Percentiles rank a stretch among this genome's conserved stretches.
Evolutionary conservation across 768 basidiomycete genomes (phyloP).

Genomic region (Pholiota microspora): DNA sequence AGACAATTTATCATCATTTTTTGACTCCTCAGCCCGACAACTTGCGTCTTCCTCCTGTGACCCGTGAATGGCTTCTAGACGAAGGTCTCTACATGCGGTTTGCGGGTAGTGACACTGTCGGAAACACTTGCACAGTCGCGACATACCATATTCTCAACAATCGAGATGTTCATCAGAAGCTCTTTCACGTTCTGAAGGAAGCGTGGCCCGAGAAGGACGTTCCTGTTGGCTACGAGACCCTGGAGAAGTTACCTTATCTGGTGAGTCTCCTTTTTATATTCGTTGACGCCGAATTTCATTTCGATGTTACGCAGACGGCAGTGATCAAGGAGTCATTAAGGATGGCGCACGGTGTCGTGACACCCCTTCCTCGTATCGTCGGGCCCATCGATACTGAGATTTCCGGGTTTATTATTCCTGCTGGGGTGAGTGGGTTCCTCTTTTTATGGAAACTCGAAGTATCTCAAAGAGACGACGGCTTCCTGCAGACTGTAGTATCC

Average conservation of each 20-base stretch:
- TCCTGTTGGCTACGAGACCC: constrained; percentile 27
- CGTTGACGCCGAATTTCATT: neutral
- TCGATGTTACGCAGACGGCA: constrained; percentile 32
- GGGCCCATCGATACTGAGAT: constrained; percentile 31
- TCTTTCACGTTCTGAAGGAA: constrained; percentile 30
- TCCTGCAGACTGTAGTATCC: constrained; percentile 35
- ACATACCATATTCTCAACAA: constrained; percentile 34
- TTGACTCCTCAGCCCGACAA: constrained; percentile 30
- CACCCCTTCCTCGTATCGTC: constrained; percentile 38
- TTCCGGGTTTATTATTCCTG: constrained; percentile 32
- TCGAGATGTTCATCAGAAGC: constrained; percentile 23
- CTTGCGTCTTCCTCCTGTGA: constrained; percentile 27
- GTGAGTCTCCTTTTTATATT: constrained; percentile 24
- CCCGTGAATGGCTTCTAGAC: constrained; percentile 33
- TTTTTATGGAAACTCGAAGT: neutral
- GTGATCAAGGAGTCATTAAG: constrained; percentile 47
- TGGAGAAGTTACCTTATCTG: constrained; percentile 48
- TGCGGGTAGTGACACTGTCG: constrained; percentile 45
- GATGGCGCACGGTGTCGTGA: constrained; percentile 36
- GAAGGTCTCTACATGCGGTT: constrained; percentile 35
- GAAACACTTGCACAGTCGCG: constrained; percentile 35
- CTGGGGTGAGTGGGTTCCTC: constrained; percentile 28
- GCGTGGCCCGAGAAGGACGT: constrained; percentile 40
- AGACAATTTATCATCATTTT: constrained; percentile 37
- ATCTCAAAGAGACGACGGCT: neutral